These are phyloP conservation scores for Paratinospora sagittata DNA, from an alignment of 164 flowering plant species.

Conservation along the genomic window DNA sequence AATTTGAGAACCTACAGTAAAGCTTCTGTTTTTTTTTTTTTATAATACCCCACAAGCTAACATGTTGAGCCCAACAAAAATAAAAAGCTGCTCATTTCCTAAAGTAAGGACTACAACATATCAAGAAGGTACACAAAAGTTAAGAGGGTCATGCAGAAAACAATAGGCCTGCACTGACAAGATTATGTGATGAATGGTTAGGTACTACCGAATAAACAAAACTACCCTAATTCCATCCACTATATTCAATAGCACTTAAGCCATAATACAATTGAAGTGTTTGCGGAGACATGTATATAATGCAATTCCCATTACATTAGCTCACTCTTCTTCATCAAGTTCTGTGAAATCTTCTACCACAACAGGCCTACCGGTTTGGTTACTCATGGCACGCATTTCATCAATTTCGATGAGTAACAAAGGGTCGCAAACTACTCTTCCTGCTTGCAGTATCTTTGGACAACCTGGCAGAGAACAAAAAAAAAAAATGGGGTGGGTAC, in stretches of 20 bases:
- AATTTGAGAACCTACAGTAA: too few relatives aligned
- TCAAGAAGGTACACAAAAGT: too few relatives aligned
- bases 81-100: too few relatives aligned
- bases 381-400: constrained; percentile 50
- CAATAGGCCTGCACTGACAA: too few relatives aligned
- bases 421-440: constrained; percentile 58
- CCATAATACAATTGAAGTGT: not conserved
- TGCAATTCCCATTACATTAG: not conserved
- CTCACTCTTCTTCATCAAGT: constrained; percentile 39
- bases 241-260: not conserved
- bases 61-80: not conserved
- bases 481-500: too few relatives aligned
- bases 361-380: constrained; percentile 27
- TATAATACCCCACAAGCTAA: not conserved
- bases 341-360: constrained; percentile 70
- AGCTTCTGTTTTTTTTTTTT: not conserved
- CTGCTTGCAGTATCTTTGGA: constrained; percentile 45
- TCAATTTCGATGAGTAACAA: constrained; percentile 67
- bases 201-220: not conserved
- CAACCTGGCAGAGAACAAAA: constrained; percentile 41
- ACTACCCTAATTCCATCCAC: not conserved
- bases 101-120: too few relatives aligned
- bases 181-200: not conserved
- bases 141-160: too few relatives aligned
- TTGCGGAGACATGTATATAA: not conserved